These are phyloP conservation scores for Torrubiella hemipterigena DNA, from an alignment of 2,329 filamentous ascomycete species.

Conservation along the genomic window DNA sequence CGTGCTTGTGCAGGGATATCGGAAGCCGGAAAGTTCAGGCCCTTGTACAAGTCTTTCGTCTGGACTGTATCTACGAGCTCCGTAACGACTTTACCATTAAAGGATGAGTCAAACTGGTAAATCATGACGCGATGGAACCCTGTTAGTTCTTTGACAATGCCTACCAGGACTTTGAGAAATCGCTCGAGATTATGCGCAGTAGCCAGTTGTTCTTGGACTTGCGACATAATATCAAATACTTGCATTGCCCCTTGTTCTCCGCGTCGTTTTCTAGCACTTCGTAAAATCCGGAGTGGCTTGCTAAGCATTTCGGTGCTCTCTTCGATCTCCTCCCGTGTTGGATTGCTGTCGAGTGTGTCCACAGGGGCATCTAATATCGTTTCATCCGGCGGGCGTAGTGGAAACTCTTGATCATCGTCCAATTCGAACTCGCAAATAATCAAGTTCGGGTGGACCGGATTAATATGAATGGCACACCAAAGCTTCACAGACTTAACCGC, in stretches of 20 bases:
- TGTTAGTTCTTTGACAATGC: slow-evolving; percentile 78
- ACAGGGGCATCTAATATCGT: slow-evolving; percentile 50
- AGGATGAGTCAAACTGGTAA: slow-evolving; percentile 75
- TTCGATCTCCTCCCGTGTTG: slow-evolving; percentile 60
- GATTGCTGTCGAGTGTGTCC: slow-evolving; percentile 62
- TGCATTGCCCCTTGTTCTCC: slow-evolving; percentile 79
- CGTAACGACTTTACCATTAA: slow-evolving; percentile 79
- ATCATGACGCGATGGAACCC: slow-evolving; percentile 90
- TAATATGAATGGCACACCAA: slow-evolving; percentile 81
- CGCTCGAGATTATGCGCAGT: slow-evolving; percentile 56
- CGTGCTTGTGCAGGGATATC: slow-evolving; percentile 78
- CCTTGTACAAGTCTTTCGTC: slow-evolving; percentile 76
- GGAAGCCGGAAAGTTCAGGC: slow-evolving; percentile 76
- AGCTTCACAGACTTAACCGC: slow-evolving; percentile 49
- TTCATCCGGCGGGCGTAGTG: slow-evolving; percentile 52
- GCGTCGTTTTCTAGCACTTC: slow-evolving; percentile 61
- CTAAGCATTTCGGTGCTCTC: slow-evolving; percentile 67
- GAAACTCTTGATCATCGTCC: slow-evolving; percentile 61
- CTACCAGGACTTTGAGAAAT: slow-evolving; percentile 72
- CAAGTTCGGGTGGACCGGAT: slow-evolving; percentile 52
- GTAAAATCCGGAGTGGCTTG: slow-evolving; percentile 64
- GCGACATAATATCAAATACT: slow-evolving; percentile 83
- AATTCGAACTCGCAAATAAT: slow-evolving; percentile 83
- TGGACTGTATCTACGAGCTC: slow-evolving; percentile 72
- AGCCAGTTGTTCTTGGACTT: slow-evolving; percentile 78